These are phyloP conservation scores for Blastobotrys elegans DNA, from an alignment of 1,139 yeast genomes.

Conservation along the genomic window DNA sequence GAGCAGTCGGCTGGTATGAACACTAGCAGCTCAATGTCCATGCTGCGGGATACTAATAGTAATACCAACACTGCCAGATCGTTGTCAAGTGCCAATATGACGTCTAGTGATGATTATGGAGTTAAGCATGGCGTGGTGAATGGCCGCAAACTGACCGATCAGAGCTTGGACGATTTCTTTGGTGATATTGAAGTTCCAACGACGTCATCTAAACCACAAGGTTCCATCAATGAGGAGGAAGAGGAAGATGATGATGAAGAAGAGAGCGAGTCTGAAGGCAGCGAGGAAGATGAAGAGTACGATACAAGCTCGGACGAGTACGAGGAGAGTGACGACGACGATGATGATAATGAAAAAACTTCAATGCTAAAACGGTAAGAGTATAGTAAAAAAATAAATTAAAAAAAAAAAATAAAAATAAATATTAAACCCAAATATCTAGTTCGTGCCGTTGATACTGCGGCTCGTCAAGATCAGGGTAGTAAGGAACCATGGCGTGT, in stretches of 20 bases:
- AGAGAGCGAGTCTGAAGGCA: constrained; percentile 22
- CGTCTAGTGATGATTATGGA: not conserved
- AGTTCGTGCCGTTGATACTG: constrained; percentile 36
- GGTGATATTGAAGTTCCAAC: constrained; percentile 40
- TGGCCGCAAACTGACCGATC: constrained; percentile 48
- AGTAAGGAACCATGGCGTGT: constrained; percentile 77
- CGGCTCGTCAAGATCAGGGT: constrained; percentile 50
- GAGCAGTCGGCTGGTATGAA: not conserved
- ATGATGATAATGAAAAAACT: constrained; percentile 10
- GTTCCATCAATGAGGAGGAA: constrained; percentile 20
- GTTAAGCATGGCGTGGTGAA: constrained; percentile 19
- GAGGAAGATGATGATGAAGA: constrained; percentile 29
- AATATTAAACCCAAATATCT: constrained; percentile 38
- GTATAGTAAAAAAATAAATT: not conserved
- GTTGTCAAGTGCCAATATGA: constrained; percentile 9
- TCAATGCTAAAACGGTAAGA: constrained; percentile 1
- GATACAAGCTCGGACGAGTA: constrained; percentile 22
- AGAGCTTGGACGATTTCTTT: constrained; percentile 82
- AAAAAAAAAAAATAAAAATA: constrained; percentile 32
- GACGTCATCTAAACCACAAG: constrained; percentile 21
- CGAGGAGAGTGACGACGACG: constrained; percentile 21
- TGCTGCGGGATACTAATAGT: not conserved
- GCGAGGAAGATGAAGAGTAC: constrained; percentile 21
- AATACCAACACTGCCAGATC: constrained; percentile 16
- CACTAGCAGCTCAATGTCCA: not conserved